These are phyloP conservation scores for Coemansia sp. DNA, from an alignment of 192 early-diverging fungal genomes.

Conservation along the genomic window DNA sequence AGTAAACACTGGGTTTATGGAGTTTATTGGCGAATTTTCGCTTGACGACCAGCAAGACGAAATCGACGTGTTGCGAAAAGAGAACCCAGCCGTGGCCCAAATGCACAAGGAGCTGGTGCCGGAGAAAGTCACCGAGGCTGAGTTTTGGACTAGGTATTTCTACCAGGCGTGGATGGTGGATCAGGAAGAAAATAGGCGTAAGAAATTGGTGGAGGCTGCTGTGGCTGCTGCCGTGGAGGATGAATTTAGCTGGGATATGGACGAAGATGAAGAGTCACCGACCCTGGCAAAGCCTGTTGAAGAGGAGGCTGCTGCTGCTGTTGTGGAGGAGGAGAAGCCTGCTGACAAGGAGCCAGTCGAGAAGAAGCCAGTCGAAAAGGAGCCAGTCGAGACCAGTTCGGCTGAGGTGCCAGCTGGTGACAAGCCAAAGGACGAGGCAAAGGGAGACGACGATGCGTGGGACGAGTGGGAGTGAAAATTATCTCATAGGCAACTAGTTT, in stretches of 20 bases:
- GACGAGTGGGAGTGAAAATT: constrained; percentile 49
- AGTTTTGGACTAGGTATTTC: constrained; percentile 53
- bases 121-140: constrained; percentile 17
- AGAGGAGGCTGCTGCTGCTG: neutral
- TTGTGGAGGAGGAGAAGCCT: neutral
- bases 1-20: constrained; percentile 10
- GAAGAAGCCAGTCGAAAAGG: neutral
- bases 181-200: constrained; percentile 44
- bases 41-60: constrained; percentile 16
- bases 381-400: neutral
- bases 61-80: constrained; percentile 9
- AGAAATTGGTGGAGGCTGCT: constrained; percentile 53
- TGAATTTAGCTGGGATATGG: constrained; percentile 50
- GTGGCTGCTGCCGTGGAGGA: constrained; percentile 45
- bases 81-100: constrained; percentile 16
- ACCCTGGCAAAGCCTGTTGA: neutral
- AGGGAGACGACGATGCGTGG: constrained; percentile 42
- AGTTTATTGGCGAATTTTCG: constrained; percentile 21
- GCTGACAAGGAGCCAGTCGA: neutral
- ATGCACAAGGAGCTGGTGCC: constrained; percentile 33
- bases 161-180: constrained; percentile 47
- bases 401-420: neutral
- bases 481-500: neutral
- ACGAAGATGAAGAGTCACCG: constrained; percentile 4
- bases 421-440: constrained; percentile 12